Evolutionary conservation across 2,329 filamentous ascomycete species (phyloP), one percentile per base, ranked within the genome.

Genomic region (Pseudogymnoascus sp.): DNA sequence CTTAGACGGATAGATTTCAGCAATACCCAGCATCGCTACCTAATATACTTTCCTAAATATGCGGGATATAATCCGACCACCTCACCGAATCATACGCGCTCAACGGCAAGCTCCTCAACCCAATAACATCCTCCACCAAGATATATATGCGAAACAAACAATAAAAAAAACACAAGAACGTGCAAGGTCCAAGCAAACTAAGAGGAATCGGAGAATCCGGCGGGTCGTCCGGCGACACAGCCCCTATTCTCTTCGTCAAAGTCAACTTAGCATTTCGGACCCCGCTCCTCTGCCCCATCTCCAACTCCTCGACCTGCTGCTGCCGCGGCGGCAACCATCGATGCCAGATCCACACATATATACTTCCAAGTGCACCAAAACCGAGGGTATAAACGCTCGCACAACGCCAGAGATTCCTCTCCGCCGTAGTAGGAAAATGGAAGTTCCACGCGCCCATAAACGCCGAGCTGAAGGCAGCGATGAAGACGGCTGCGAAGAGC

Each of bases 31-130:
- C 13, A 37, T n/a, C 4, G 15, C 7, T 5, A n/a, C 7, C 13
- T 8, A 37, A 37, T 5, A 45, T 21, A 18, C 21, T 1, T 21
- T 10, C 2, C 40, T 45, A 59, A 33, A 64, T 48, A 61, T 64
- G 61, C n/a, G 63, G 63, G 27, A 64, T 29, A 25, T 60, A 64
- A 35, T 48, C 48, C n/a, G 37, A 35, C 61, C 61, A 64, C 18
- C 63, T 52, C 10, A 64, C 61, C n/a, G 63, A 63, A 12, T 60
- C 25, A 52, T 45, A 64, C 12, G 63, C 63, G 40, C 59, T 64
- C 18, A 25, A 64, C 27, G 12, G 37, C 40, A 31, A 36, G 9
- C 39, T 59, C 33, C 58, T 59, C 58, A 59, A 8, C 21, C 58
- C 58, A 59, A 59, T 59, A 59, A 59, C 33, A 36, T 59, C 58